A percentile compares a stretch with the other conserved stretches of the same genome.
phyloP scores from a whole-genome alignment of 164 flowering plant genomes.

The Santalum album region DNA sequence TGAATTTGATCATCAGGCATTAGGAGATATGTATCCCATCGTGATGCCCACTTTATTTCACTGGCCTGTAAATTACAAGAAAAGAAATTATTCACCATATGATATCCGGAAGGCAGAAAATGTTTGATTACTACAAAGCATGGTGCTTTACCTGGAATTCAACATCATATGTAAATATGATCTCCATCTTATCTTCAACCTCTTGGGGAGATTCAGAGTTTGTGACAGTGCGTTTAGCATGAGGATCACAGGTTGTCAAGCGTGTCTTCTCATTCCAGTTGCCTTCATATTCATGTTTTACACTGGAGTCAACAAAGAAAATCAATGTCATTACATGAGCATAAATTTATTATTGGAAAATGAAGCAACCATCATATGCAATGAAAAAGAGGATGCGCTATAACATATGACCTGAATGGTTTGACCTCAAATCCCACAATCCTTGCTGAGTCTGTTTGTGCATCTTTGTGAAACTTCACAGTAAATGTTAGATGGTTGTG shows the following conservation, averaged over 20 bases:
- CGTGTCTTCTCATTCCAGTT: slow-evolving; percentile 61
- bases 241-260: slow-evolving; percentile 80
- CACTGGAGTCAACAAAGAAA: slow-evolving; percentile 34
- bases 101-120: too few species aligned
- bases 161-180: slow-evolving; percentile 90
- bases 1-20: slow-evolving; percentile 85
- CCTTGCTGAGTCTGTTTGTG: slow-evolving; percentile 58
- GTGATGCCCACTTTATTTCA: slow-evolving; percentile 81
- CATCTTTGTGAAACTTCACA: slow-evolving; percentile 80
- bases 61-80: slow-evolving; percentile 37
- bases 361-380: neutral
- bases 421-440: slow-evolving; percentile 95
- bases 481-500: slow-evolving; percentile 78
- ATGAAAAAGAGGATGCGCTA: neutral
- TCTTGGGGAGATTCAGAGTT: slow-evolving; percentile 79
- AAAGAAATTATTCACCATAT: neutral
- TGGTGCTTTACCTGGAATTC: slow-evolving; percentile 50
- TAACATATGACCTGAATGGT: slow-evolving; percentile 63
- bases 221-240: slow-evolving; percentile 55
- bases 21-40: slow-evolving; percentile 86
- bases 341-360: neutral
- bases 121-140: neutral
- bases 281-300: slow-evolving; percentile 80
- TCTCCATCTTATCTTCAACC: slow-evolving; percentile 67
- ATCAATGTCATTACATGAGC: slow-evolving; percentile 1